Base-by-base conservation (phyloP, 2,329 filamentous ascomycete genomes). In the Magnaporthales sp. region DNA sequence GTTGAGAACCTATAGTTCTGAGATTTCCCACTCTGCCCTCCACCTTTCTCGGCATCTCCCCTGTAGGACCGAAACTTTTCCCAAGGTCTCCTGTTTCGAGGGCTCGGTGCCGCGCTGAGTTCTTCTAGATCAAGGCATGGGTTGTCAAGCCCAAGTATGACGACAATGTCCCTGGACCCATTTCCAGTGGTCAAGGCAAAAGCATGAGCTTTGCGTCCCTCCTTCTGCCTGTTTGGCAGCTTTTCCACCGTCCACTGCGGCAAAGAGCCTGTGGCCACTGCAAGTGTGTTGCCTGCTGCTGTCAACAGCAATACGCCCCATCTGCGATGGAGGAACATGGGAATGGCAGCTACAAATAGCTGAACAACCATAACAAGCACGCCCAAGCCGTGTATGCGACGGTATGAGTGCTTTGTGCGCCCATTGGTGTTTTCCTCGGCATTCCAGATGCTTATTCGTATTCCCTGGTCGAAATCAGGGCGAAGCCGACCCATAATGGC, bases 241-340 rank as follows among this genome's bases (percentile, higher is more conserved):
- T 82, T 83, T 70, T 83, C 81, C 11, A 68, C 69, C 24, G 69
- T 71, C 80, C 80, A 82, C 69, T 82, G 80, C 5, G 74, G 72
- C 4, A 83, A 70, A 2, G 72, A 68, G 0, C 78, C 78, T 0
- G 74, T 75, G 1, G 70, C 65, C 8, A 77, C 69, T 1, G 77
- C 74, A 4, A 83, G 72, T 1, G 75, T 2, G 10, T 71, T 82
- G 1, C 79, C 81, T 5, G 62, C 68, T 0, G 67, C 72, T 0
- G 79, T 80, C 31, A 81, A 72, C 26, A 81, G 66, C 4, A 83
- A 69, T 4, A 80, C 76, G 9, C 70, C 69, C 79, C 79, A 81
- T 61, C 80, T 75, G 1, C 73, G 70, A 10, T 68, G 68, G 0
- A 77, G 2, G 0, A 67, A 73, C 19, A 71, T 71, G 0, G 78